Evolutionary conservation across 805 yeast genomes (phyloP).

Genomic region (Starmerella cellae): DNA sequence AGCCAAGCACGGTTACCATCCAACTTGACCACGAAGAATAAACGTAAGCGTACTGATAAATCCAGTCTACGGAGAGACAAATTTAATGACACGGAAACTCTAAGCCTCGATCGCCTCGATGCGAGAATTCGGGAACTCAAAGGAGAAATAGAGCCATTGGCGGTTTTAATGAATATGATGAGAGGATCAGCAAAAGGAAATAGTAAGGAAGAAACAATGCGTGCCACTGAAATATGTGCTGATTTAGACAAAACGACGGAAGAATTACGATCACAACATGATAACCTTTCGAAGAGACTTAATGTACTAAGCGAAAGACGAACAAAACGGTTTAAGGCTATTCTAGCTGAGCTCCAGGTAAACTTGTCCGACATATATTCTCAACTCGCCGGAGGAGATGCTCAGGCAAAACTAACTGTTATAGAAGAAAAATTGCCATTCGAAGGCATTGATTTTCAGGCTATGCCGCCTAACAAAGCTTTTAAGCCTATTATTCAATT

Average conservation of each 20-base stretch:
- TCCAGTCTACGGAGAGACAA: not conserved
- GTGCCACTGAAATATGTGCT: not conserved
- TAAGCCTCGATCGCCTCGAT: constrained; percentile 11
- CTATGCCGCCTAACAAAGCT: constrained; percentile 91
- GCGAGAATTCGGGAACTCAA: not conserved
- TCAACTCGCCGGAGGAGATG: constrained; percentile 62
- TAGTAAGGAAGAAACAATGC: not conserved
- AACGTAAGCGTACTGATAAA: constrained; percentile 1
- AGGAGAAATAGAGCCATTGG: constrained; percentile 7
- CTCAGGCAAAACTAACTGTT: constrained; percentile 67
- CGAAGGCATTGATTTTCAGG: constrained; percentile 77
- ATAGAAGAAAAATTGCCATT: constrained; percentile 89
- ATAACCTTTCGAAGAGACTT: constrained; percentile 28
- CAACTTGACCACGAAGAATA: not conserved
- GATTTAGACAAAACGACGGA: constrained; percentile 7
- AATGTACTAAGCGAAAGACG: constrained; percentile 48
- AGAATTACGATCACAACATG: constrained; percentile 5
- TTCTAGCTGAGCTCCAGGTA: constrained; percentile 62
- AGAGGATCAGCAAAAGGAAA: not conserved
- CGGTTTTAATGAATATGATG: not conserved
- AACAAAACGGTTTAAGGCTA: constrained; percentile 48
- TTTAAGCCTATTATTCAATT: constrained; percentile 83
- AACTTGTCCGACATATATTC: constrained; percentile 67
- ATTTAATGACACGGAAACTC: constrained; percentile 2
- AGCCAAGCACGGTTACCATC: not conserved